phyloP scores from a whole-genome alignment of 2,329 filamentous ascomycete species.

The Neonectria ditissima region DNA sequence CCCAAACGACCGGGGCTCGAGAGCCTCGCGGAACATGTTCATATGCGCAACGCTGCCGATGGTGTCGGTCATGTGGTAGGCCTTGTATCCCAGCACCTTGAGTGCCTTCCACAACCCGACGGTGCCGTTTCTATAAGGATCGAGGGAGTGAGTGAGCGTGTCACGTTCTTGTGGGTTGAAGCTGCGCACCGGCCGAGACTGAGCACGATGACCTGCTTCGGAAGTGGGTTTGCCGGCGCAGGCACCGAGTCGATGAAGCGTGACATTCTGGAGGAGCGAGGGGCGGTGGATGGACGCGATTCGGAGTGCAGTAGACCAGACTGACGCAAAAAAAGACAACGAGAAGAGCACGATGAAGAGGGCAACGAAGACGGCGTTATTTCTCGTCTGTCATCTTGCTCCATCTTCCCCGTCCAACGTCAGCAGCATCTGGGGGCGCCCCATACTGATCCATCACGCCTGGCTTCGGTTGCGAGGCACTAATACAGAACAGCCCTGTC shows the following conservation, averaged over 20 bases:
- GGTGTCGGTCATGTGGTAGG: conserved; percentile 10
- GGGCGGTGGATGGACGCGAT: not conserved
- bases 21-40: conserved; percentile 16
- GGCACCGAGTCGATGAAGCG: conserved; percentile 13
- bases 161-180: not conserved
- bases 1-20: conserved; percentile 3
- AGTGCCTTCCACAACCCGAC: conserved; percentile 13
- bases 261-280: not conserved
- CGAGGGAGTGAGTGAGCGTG: too few relatives aligned
- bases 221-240: not conserved
- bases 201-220: conserved; percentile 4
- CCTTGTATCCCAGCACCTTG: conserved; percentile 6
- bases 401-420: not conserved
- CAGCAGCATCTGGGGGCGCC: not conserved
- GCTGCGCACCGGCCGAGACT: not conserved
- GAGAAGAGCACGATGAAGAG: not conserved
- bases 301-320: not conserved
- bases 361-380: not conserved
- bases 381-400: not conserved
- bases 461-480: not conserved
- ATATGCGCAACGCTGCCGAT: conserved; percentile 16
- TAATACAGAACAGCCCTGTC: not conserved
- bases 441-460: not conserved
- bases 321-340: not conserved
- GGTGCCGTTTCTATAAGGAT: not conserved